Base-by-base conservation (phyloP, 2,329 filamentous ascomycete species). In the Hypoxylon rubiginosum region DNA sequence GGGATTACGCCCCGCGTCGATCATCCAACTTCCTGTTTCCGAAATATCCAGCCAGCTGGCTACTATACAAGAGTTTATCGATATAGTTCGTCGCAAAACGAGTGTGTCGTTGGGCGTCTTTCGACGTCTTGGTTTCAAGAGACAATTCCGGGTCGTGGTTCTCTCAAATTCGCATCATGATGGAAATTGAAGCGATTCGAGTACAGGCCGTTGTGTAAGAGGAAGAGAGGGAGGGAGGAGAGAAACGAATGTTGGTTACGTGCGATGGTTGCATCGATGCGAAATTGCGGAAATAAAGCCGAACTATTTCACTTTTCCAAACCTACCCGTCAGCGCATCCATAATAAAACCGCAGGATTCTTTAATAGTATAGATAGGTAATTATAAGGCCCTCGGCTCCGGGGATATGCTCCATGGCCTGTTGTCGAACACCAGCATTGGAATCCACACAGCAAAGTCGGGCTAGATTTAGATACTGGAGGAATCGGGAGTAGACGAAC, bases 1-100 rank as follows among this genome's bases (percentile, higher is more conserved):
- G 43, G 21, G 43, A 46, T 9, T 59, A 36, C 34, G 58, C 58
- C 62, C 62, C 54, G 62, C 55, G 66, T 60, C 55, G 66, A 68
- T 65, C 58, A 52, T 62, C 39, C 58, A 62, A 59, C 4, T 11
- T 15, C 41, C 41, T 4, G 50, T 32, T 32, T 7, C 32, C 32
- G 32, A 36, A 15, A 36, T 5, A 36, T 45, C 39, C 32, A 57
- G 52, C 49, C 60, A 57, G 59, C 60, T 67, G 61, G 28, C 53
- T 67, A 54, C 19, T 9, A 43, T 43, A 2, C 9, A 46, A 21
- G 43, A 21, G 21, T 21, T 46, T 21, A 9, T 45, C 28, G 10
- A 36, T 30, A 30, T 30, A 7, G 28, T 19, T 43, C 17, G 41
- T 41, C 28, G 11, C 51, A 60, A 53, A 51, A 43, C 19, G 41